Evolutionary conservation across 2,329 filamentous ascomycete species (phyloP), one percentile per base, ranked within the genome.

Genomic region (Epichloe sibirici): DNA sequence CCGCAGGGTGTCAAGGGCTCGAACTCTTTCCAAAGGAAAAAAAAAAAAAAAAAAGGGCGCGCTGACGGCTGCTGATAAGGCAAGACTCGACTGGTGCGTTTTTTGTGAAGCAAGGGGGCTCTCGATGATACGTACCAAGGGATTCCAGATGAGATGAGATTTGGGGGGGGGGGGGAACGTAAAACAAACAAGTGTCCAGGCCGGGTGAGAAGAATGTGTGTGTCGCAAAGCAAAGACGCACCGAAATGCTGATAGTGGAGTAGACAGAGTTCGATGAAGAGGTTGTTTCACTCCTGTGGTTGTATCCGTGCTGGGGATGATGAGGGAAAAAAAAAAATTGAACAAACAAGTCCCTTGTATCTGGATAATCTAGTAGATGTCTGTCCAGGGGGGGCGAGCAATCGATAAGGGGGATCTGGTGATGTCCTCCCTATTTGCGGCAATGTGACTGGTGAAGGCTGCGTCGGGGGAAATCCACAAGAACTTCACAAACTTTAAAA

Each of bases 171-270:
- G 23, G 37, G 37, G 37, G 25, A 38, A 5, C n/a, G 50, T 13
- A 21, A 12, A 45, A 37, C 25, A 42, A 31, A 46, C 21, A n/a
- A 40, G 17, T 31, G 49, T 52, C 42, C 45, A 34, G 37, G 38
- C 11, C 28, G 17, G 21, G 17, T 37, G 34, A 25, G 21, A 44
- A 43, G 34, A 48, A 54, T 44, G 44, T 39, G 38, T 17, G 23
- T 48, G 52, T 48, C 44, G 48, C 34, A 53, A 47, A 53, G 47
- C 39, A 44, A 38, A 49, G 34, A n/a, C 11, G 15, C 11, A 46
- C 25, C 5, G 21, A 37, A n/a, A 34, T n/a, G 28, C n/a, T 28
- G 50, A 13, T 21, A 12, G 35, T 48, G 35, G 17, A 48, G 13
- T 35, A 21, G 34, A 23, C 17, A 21, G 34, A 23, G 9, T 35